Base-by-base conservation (phyloP, 805 yeast genomes). In the Saccharomyces jurei region DNA sequence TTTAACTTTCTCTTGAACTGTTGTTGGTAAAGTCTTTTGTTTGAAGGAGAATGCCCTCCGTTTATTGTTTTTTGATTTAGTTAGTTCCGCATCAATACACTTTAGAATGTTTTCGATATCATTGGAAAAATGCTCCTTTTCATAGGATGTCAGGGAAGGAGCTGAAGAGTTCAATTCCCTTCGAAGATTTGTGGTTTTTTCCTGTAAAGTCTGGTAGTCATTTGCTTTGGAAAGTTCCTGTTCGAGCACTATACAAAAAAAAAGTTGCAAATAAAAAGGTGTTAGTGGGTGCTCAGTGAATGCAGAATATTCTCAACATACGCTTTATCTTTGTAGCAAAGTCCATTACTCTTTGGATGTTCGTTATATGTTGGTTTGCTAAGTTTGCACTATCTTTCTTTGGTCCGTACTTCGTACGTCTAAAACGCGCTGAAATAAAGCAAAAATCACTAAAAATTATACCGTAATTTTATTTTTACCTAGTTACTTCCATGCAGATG, bases 111-210 rank as follows among this genome's bases (percentile, higher is more conserved):
- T 46, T 6, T 58, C 59, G n/a, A 63, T 52, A 47, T 57, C 56
- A 11, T 52, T 46, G 6, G 56, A 53, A 49, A 56, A 62, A 9
- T 48, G 54, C 31, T 64, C 62, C 22, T 47, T 47, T 28, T 63
- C 69, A 48, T 58, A 59, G 1, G 60, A 32, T 11, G 67, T 48
- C 10, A 67, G 30, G 11, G 47, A 55, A 30, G 54, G 53, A 5
- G 63, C 36, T 2, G 54, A 41, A 1, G 56, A 54, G 41, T 50
- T 53, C 27, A 65, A 32, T 10, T 41, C 50, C 22, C 31, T 46
- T 25, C 58, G 57, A 14, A 65, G 48, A 1, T 53, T 56, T 5
- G 50, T 41, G 10, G 59, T 52, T 29, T 57, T 52, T 2, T 11
- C 22, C 17, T 17, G 44, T 17, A 36, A 36, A 11, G 44, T 21